Evolutionary conservation across 2,329 filamentous ascomycete genomes (phyloP).

Genomic region (Ophiostoma australiae): DNA sequence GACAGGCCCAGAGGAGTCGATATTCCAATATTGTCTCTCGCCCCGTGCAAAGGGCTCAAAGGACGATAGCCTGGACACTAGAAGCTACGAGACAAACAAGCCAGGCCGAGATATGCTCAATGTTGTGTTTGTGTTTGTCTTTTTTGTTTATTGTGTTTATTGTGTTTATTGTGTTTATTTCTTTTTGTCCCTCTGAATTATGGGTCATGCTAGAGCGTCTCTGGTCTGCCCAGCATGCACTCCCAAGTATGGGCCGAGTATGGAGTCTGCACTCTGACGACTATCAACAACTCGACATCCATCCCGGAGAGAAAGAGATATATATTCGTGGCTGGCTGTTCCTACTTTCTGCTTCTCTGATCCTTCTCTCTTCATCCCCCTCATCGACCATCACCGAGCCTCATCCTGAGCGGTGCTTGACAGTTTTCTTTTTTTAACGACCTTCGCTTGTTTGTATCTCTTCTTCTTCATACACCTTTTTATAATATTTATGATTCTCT

Average conservation of each 20-base stretch:
- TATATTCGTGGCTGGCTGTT: slow-evolving; percentile 21
- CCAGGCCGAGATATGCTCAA: slow-evolving; percentile 9
- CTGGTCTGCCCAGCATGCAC: neutral
- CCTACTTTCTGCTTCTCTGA: neutral
- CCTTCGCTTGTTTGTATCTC: neutral
- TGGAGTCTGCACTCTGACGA: neutral
- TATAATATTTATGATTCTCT: neutral
- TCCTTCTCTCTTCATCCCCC: neutral
- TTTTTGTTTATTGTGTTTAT: neutral
- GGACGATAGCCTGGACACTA: neutral
- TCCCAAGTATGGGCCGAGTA: neutral
- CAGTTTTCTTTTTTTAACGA: neutral
- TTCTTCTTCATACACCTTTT: neutral
- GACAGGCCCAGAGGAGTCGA: neutral
- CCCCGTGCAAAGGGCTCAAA: neutral
- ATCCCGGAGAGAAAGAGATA: slow-evolving; percentile 5
- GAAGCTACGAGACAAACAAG: neutral
- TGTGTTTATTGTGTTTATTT: neutral
- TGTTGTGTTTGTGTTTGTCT: neutral
- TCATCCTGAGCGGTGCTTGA: slow-evolving; percentile 5
- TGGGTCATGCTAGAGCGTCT: neutral
- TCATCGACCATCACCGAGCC: slow-evolving; percentile 2
- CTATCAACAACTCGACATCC: neutral
- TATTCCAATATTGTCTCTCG: neutral
- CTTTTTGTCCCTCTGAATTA: neutral